These are phyloP conservation scores for Kodamaea nitidulidarum DNA, from an alignment of 805 yeast species.

Conservation along the genomic window DNA sequence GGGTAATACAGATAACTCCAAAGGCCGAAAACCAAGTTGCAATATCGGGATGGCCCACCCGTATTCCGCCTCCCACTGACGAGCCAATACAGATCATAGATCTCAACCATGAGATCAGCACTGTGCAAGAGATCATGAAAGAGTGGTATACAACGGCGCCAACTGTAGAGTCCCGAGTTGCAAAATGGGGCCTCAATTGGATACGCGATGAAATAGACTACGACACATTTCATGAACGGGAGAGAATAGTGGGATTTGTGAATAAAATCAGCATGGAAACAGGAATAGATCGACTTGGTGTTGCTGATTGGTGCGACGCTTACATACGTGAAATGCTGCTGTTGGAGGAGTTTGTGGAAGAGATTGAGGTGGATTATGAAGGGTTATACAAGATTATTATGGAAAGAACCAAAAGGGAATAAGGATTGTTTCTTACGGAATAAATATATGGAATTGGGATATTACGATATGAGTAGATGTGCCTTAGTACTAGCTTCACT, in stretches of 20 bases:
- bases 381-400: constrained; percentile 9
- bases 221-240: constrained; percentile 13
- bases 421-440: too few relatives aligned
- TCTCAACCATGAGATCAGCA: constrained; percentile 13
- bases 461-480: too few relatives aligned
- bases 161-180: constrained; percentile 9
- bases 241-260: constrained; percentile 11
- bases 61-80: constrained; percentile 6
- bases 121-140: constrained; percentile 13
- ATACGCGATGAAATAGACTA: constrained; percentile 14
- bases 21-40: too few relatives aligned
- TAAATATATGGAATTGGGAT: too few relatives aligned
- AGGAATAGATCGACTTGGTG: constrained; percentile 8
- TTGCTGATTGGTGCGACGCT: constrained; percentile 13
- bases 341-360: constrained; percentile 15
- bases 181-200: constrained; percentile 14
- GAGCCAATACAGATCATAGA: constrained; percentile 10
- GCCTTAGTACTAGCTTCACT: too few relatives aligned
- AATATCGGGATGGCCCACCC: constrained; percentile 3
- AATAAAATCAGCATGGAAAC: constrained; percentile 10
- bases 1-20: too few relatives aligned
- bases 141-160: constrained; percentile 14
- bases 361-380: constrained; percentile 14
- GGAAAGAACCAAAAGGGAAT: not conserved
- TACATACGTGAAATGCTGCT: constrained; percentile 13